Percentiles rank a stretch among this genome's conserved stretches.
Evolutionary conservation across 2,329 filamentous ascomycete species (phyloP).

Genomic region (Albophoma yamanashiensis): DNA sequence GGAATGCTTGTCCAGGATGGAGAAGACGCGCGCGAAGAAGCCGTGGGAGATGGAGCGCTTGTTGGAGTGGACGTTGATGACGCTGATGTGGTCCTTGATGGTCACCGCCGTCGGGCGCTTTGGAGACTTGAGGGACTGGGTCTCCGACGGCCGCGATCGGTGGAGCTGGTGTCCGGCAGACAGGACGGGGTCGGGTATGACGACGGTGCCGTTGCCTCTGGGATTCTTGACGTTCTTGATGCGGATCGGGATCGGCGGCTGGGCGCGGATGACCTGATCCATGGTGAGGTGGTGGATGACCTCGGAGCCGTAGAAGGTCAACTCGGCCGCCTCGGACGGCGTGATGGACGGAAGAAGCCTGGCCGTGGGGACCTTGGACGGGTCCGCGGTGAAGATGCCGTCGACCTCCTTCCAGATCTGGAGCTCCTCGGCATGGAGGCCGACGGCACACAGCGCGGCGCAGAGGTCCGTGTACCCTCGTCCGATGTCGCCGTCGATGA

Average conservation of each 20-base stretch:
- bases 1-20: conserved; percentile 74
- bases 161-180: conserved; percentile 47
- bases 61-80: conserved; percentile 97
- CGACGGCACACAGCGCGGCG: conserved; percentile 83
- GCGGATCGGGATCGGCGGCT: conserved; percentile 68
- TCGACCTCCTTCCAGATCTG: conserved; percentile 99
- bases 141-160: conserved; percentile 33
- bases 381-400: conserved; percentile 79
- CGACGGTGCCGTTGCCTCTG: conserved; percentile 65
- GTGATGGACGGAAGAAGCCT: conserved; percentile 80
- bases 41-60: conserved; percentile 92
- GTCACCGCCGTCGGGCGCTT: conserved; percentile 84
- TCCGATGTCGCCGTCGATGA: conserved; percentile 81
- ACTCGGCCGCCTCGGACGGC: conserved; percentile 85
- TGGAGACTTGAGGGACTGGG: conserved; percentile 37
- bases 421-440: conserved; percentile 74
- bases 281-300: conserved; percentile 98
- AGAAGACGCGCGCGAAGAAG: conserved; percentile 91
- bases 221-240: conserved; percentile 92
- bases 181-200: conserved; percentile 61
- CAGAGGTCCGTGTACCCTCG: conserved; percentile 96
- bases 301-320: conserved; percentile 90
- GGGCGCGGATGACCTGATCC: conserved; percentile 86
- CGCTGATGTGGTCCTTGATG: conserved; percentile 92
- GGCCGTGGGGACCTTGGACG: conserved; percentile 88